Base-by-base conservation (phyloP, 345 rosid species). In the Pistacia integerrima region DNA sequence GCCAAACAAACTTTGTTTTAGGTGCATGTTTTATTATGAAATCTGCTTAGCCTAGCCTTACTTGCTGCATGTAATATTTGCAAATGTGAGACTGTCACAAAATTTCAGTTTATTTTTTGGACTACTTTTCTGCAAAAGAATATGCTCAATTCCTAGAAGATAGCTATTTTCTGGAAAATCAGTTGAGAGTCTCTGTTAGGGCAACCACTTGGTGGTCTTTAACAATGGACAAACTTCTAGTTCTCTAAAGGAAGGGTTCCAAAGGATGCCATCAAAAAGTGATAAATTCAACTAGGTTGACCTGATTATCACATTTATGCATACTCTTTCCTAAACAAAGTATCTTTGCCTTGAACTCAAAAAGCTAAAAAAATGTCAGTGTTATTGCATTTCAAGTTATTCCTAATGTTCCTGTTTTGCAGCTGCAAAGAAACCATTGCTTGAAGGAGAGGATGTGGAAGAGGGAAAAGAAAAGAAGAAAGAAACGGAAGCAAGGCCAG, bases 381-480 rank as follows among this genome's bases (percentile, higher is more conserved):
- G 18, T 36, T 62, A 38, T 56, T 16, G 22, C 55, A 54, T 36
- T 54, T 4, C 14, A 62, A 64, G 62, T 28, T 58, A 35, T 13
- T 55, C 13, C 4, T 52, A 65, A 17, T 61, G 18, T 33, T 66
- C 66, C 71, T 65, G 51, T 75, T 80, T 65, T 80, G 59, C 83
- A 94, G 99, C 83, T 73, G 89, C 80, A 46, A 88, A 84, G 73
- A 83, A 85, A 76, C 92, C 94, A 56, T 88, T 96, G 51, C 87
- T 96, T 11, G 89, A 85, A 74, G 88, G 75, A 64, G 87, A 85
- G 58, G 90, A 89, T 38, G 77, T 88, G 7, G 97, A 95, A 77
- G 89, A 85, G 74, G 98, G 93, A 30, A 88, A 89, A 77, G 91
- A 76, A 25, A 84, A 87, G 79, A 73, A 81, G 58, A 78, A 90